Percentiles rank a stretch among this genome's conserved stretches.
These are phyloP conservation scores for Pyricularia sp. DNA, from an alignment of 2,329 filamentous ascomycete species.

Conservation along the genomic window DNA sequence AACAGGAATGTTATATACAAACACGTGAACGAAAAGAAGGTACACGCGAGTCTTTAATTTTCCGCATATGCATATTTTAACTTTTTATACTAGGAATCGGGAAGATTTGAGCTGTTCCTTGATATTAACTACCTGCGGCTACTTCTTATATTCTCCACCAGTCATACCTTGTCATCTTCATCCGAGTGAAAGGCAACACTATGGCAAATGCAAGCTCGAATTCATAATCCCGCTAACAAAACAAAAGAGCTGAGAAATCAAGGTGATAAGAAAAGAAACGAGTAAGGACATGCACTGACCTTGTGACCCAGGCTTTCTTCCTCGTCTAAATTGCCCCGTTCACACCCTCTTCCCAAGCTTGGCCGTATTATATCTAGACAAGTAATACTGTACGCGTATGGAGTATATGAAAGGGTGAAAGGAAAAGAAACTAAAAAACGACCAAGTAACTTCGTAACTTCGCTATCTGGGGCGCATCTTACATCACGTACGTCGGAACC, in stretches of 20 bases:
- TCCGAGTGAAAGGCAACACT: background rate
- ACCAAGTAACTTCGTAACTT: background rate
- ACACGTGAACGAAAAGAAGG: no score
- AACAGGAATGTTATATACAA: no score
- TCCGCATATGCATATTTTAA: no score
- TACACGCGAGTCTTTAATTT: no score
- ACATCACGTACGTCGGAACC: background rate
- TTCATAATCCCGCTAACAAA: background rate
- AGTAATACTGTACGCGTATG: background rate
- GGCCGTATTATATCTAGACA: background rate
- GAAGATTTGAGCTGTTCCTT: no score
- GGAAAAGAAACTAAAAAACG: background rate
- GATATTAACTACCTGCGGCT: background rate
- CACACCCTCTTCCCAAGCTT: background rate
- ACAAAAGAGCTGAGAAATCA: background rate
- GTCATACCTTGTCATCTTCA: background rate
- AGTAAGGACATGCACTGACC: background rate
- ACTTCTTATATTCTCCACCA: background rate
- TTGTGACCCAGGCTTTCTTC: background rate
- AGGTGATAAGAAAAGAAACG: background rate
- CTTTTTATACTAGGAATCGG: no score
- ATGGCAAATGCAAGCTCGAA: background rate
- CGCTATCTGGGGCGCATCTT: background rate
- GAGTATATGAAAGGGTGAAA: background rate
- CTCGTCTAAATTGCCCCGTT: background rate